A percentile compares a stretch with the other conserved stretches of the same genome.
phyloP scores from a whole-genome alignment of 306 rosid species.

The Lathyrus oleraceus region DNA sequence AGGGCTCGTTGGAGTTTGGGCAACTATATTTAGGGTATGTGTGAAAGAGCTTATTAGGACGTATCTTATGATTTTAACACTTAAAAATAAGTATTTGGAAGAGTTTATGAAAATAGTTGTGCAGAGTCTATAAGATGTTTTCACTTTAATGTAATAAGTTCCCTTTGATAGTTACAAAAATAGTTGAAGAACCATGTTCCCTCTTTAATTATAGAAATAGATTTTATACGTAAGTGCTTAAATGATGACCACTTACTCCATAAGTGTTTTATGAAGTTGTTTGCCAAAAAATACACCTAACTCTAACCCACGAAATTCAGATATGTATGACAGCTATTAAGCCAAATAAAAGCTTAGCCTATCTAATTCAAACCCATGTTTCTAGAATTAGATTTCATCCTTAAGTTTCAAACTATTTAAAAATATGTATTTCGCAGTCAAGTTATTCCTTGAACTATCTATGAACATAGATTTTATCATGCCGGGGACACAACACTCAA shows the following conservation, averaged over 20 bases:
- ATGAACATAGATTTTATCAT: background rate
- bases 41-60: background rate
- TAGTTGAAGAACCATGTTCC: background rate
- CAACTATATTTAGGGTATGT: background rate
- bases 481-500: background rate
- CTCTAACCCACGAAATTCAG: background rate
- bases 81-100: too few relatives aligned
- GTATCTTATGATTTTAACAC: too few relatives aligned
- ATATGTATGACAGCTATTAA: constrained; percentile 4
- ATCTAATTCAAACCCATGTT: constrained; percentile 26
- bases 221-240: background rate
- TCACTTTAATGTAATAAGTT: background rate
- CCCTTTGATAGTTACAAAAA: background rate
- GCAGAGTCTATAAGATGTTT: background rate
- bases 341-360: background rate
- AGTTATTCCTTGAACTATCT: constrained; percentile 5
- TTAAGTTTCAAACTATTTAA: constrained; percentile 4
- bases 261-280: background rate
- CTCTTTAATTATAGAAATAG: background rate
- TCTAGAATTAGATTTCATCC: constrained; percentile 18
- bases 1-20: background rate
- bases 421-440: constrained; percentile 4
- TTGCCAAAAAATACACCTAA: background rate
- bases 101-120: background rate
- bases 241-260: background rate